phyloP scores from a whole-genome alignment of 352 stramenopile species.

The Phytophthora chlamydospora region DNA sequence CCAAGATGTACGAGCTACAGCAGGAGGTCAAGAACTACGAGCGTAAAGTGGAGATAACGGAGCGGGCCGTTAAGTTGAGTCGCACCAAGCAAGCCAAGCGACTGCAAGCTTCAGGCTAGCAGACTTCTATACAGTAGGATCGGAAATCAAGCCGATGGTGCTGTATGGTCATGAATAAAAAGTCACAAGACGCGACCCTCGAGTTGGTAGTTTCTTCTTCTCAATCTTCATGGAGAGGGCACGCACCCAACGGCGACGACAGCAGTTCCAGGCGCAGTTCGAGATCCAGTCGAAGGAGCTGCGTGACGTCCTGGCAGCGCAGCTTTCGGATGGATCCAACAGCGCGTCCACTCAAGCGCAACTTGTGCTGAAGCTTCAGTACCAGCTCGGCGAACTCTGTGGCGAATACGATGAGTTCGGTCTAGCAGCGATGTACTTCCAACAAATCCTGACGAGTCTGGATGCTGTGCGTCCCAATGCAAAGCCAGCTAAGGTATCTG shows the following conservation, averaged over 20 bases:
- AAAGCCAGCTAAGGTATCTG: background rate
- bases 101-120: slow-evolving; percentile 9
- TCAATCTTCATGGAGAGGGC: slow-evolving; percentile 35
- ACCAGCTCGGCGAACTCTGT: slow-evolving; percentile 45
- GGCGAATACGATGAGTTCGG: slow-evolving; percentile 36
- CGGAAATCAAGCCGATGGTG: background rate
- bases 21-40: slow-evolving; percentile 91
- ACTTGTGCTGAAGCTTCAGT: slow-evolving; percentile 34
- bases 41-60: slow-evolving; percentile 93
- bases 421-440: slow-evolving; percentile 44
- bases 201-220: background rate
- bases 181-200: slow-evolving; percentile 11
- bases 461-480: slow-evolving; percentile 1
- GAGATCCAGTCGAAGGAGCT: slow-evolving; percentile 32
- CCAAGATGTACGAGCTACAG: slow-evolving; percentile 89
- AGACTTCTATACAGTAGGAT: background rate
- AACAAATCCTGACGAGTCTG: slow-evolving; percentile 33
- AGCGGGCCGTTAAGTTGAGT: slow-evolving; percentile 79
- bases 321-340: slow-evolving; percentile 6
- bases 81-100: slow-evolving; percentile 36
- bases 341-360: slow-evolving; percentile 11
- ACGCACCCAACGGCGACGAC: slow-evolving; percentile 26
- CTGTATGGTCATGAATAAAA: background rate
- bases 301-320: slow-evolving; percentile 7
- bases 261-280: slow-evolving; percentile 44